Evolutionary conservation across 495 filamentous ascomycete genomes (phyloP), one percentile per base, ranked within the genome.

Genomic region (Lasiosphaeria ovina): DNA sequence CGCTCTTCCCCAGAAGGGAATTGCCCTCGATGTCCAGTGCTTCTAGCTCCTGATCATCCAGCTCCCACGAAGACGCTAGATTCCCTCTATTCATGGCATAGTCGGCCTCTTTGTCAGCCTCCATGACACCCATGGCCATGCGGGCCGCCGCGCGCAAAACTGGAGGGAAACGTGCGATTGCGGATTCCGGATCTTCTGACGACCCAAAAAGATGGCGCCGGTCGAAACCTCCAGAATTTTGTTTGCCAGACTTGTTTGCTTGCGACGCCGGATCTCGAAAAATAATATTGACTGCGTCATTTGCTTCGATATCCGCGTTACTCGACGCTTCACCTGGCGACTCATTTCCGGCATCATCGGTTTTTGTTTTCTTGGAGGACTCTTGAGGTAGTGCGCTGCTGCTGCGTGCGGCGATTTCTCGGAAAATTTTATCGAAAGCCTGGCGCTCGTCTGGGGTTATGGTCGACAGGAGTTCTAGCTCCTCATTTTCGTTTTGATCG

Each of bases 371-470:
- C 38, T 14, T 14, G 38, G 38, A 42, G 14, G 7, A 14, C 38
- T 42, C 8, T 42, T 8, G 38, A 31, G 50, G 51, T 9, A n/a
- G 14, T 36, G 4, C 33, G 17, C 10, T 35, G 14, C 44, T 32
- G 12, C 69, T 63, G 32, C 70, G 63, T 0, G 58, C 63, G 35
- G 74, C 73, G 24, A 87, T 79, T 51, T 85, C 84, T 7, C 74
- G 72, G 60, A 88, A 86, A 59, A 89, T 85, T 54, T 76, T 74
- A 49, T 82, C 74, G 66, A 89, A 89, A 2, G 80, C 73, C 3
- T 73, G 72, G 36, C 74, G 69, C 64, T 89, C 86, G 0, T 71
- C 52, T 1, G 76, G 76, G 0, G 86, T 88, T 44, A 88, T 85
- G 38, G 86, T 89, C 17, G 77, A 56, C 11, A 31, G 64, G 14